Conservation (phyloP, 345 rosid species). For the Linum lewisii region DNA sequence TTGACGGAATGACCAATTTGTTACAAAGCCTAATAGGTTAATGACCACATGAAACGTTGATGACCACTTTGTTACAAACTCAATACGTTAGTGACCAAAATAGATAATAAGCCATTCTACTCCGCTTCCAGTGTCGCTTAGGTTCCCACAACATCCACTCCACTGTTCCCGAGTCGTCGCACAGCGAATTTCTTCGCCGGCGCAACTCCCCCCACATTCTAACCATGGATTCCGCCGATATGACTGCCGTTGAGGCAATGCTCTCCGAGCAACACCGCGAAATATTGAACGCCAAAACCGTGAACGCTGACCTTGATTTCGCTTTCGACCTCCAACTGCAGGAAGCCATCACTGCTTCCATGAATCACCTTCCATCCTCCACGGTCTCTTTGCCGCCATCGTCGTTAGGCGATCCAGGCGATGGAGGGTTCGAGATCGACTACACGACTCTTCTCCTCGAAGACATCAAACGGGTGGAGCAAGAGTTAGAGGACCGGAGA, state of each 20-base stretch:
- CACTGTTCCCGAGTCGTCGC: not conserved
- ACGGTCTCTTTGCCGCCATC: constrained; percentile 7
- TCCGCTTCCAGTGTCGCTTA: not conserved
- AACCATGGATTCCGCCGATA: not conserved
- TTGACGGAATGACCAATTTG: too few species aligned
- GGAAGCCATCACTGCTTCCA: constrained; percentile 46
- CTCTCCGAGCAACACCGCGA: constrained; percentile 37
- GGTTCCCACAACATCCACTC: not conserved
- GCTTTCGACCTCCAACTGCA: constrained; percentile 60
- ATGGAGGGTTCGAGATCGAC: constrained; percentile 11
- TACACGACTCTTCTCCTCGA: constrained; percentile 28
- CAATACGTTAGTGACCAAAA: too few species aligned
- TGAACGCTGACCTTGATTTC: constrained; percentile 36
- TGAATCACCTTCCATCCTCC: constrained; percentile 16
- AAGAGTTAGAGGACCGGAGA: constrained; percentile 38
- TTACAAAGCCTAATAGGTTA: too few species aligned
- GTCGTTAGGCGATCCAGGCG: not conserved
- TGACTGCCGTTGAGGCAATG: constrained; percentile 16
- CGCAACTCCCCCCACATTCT: not conserved
- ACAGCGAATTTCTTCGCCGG: not conserved
- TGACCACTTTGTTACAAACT: too few species aligned
- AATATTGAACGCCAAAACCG: constrained; percentile 36
- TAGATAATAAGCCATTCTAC: not conserved
- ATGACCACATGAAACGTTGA: too few species aligned
- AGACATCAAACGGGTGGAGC: constrained; percentile 36